A percentile compares a stretch with the other conserved stretches of the same genome.
These are phyloP conservation scores for Saccharomycopsis hybrid DNA, from an alignment of 1,139 yeast species.

Conservation along the genomic window DNA sequence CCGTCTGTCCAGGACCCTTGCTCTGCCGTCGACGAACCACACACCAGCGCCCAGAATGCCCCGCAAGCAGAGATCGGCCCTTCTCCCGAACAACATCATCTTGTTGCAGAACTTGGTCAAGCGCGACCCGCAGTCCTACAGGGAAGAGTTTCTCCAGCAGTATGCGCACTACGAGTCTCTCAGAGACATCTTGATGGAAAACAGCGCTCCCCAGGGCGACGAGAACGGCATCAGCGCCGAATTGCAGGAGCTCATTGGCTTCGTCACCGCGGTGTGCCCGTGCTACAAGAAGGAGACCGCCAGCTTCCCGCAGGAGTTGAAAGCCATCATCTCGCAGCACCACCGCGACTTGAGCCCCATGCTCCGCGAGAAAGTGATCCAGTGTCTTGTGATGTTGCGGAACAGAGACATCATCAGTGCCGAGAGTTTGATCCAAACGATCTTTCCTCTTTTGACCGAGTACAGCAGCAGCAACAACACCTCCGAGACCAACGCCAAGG, in stretches of 20 bases:
- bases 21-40: too few species aligned
- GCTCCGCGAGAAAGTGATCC: slow-evolving; percentile 84
- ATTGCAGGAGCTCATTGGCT: slow-evolving; percentile 80
- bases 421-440: slow-evolving; percentile 73
- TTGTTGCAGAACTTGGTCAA: slow-evolving; percentile 85
- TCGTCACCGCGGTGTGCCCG: slow-evolving; percentile 83
- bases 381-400: slow-evolving; percentile 81
- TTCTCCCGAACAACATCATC: slow-evolving; percentile 86
- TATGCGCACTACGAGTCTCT: slow-evolving; percentile 87
- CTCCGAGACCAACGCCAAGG: slow-evolving; percentile 64
- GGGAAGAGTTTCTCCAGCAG: slow-evolving; percentile 89
- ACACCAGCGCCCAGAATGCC: too few species aligned
- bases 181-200: slow-evolving; percentile 73
- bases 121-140: slow-evolving; percentile 89
- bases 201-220: slow-evolving; percentile 30
- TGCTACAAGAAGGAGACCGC: slow-evolving; percentile 89
- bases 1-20: too few species aligned
- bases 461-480: slow-evolving; percentile 37
- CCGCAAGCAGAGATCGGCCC: slow-evolving; percentile 83
- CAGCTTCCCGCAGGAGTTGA: slow-evolving; percentile 75
- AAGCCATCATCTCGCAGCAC: slow-evolving; percentile 58
- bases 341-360: slow-evolving; percentile 81
- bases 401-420: slow-evolving; percentile 79
- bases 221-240: slow-evolving; percentile 31
- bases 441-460: slow-evolving; percentile 73